A percentile compares a stretch with the other conserved stretches of the same genome.
Conservation (phyloP, 768 basidiomycete species). For the Megacollybia marginata region DNA sequence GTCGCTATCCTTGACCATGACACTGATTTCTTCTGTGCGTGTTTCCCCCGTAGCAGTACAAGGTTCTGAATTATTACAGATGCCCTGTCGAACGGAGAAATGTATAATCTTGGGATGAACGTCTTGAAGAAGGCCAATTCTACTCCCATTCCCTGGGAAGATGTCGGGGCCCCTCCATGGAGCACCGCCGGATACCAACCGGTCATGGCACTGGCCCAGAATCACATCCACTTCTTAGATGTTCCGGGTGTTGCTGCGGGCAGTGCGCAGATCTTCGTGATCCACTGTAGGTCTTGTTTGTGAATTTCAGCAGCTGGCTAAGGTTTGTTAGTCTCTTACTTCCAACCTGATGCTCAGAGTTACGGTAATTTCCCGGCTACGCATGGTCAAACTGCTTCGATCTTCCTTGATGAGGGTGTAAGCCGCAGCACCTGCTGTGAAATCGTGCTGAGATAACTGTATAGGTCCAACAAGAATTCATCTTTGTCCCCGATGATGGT, state of each 20-base stretch:
- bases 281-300: slow-evolving; percentile 61
- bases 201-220: slow-evolving; percentile 77
- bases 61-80: slow-evolving; percentile 30
- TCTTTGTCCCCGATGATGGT: slow-evolving; percentile 71
- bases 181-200: slow-evolving; percentile 51
- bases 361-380: slow-evolving; percentile 65
- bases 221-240: slow-evolving; percentile 80
- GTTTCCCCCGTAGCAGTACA: slow-evolving; percentile 4
- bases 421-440: slow-evolving; percentile 14
- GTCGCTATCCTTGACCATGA: slow-evolving; percentile 86
- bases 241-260: slow-evolving; percentile 64
- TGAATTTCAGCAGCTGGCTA: too few relatives aligned
- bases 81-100: slow-evolving; percentile 54
- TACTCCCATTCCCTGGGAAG: slow-evolving; percentile 54
- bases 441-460: not conserved
- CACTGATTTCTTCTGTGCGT: slow-evolving; percentile 81
- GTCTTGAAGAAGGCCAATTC: slow-evolving; percentile 53
- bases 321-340: slow-evolving; percentile 51
- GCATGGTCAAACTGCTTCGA: slow-evolving; percentile 62
- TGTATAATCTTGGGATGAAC: slow-evolving; percentile 69
- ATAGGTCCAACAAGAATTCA: slow-evolving; percentile 67
- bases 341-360: slow-evolving; percentile 63
- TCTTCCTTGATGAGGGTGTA: slow-evolving; percentile 54
- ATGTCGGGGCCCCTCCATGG: slow-evolving; percentile 51
- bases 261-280: slow-evolving; percentile 72